Percentiles rank a stretch among this genome's conserved stretches.
Evolutionary conservation across 1,284 basidiomycete genomes (phyloP).

Genomic region (Ustilago vetiveriae): DNA sequence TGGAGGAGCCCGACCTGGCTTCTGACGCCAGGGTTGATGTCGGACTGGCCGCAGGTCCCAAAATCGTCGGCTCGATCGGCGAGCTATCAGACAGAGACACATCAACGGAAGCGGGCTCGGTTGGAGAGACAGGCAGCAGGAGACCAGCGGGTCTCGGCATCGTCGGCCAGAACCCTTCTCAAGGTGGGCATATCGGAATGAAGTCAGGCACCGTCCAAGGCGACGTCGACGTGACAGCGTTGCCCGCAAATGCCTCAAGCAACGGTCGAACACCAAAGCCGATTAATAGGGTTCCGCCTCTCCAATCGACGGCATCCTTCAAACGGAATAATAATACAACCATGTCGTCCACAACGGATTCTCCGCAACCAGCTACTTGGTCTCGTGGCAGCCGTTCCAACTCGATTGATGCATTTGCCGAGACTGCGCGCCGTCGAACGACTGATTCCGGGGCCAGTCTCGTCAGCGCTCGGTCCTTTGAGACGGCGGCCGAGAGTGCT

Average conservation of each 20-base stretch:
- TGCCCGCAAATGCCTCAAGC: neutral
- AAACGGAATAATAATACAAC: neutral
- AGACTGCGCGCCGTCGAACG: conserved; percentile 12
- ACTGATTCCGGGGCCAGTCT: conserved; percentile 40
- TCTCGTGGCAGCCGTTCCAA: conserved; percentile 30
- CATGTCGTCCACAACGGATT: neutral
- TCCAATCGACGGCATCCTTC: neutral
- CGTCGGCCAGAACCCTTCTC: neutral
- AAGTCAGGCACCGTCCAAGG: neutral
- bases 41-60: neutral
- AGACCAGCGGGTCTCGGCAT: conserved; percentile 25
- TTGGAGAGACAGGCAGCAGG: neutral
- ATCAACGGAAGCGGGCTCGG: neutral
- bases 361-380: conserved; percentile 10
- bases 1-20: conserved; percentile 43
- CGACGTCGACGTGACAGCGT: neutral
- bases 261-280: neutral
- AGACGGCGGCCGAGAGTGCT: conserved; percentile 50
- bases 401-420: conserved; percentile 18
- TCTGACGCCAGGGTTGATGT: neutral
- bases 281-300: neutral
- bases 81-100: conserved; percentile 5
- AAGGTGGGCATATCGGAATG: neutral
- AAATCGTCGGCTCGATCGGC: neutral
- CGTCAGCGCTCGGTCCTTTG: conserved; percentile 41